phyloP scores from a whole-genome alignment of 108 stramenopile species.

The Nannochloropsis gaditana region DNA sequence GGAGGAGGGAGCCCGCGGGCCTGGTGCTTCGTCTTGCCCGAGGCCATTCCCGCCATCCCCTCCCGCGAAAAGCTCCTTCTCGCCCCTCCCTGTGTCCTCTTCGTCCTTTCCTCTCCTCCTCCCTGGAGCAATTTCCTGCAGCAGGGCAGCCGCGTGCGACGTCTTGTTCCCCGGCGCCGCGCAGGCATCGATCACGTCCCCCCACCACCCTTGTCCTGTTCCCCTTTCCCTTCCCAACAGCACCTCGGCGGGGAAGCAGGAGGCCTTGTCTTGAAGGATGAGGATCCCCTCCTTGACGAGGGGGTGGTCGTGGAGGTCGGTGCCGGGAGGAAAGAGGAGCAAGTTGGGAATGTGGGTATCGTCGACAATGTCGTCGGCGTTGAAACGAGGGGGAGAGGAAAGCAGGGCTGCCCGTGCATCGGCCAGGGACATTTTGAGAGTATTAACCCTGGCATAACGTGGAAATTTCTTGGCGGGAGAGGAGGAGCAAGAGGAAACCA shows the following conservation, averaged over 20 bases:
- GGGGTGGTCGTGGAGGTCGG: slow-evolving; percentile 53
- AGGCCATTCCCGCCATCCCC: neutral
- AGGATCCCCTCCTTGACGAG: slow-evolving; percentile 49
- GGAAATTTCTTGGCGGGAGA: slow-evolving; percentile 11
- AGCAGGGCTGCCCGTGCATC: neutral
- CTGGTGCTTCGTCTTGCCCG: neutral
- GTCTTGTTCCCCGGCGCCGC: slow-evolving; percentile 99
- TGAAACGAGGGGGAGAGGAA: neutral
- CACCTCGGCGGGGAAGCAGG: slow-evolving; percentile 89
- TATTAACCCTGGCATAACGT: slow-evolving; percentile 39
- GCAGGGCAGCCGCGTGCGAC: slow-evolving; percentile 83
- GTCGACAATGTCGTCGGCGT: neutral
- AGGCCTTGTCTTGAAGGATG: slow-evolving; percentile 79
- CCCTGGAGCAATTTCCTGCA: slow-evolving; percentile 36
- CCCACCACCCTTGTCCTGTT: neutral
- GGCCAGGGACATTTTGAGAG: neutral
- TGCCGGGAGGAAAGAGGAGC: slow-evolving; percentile 48
- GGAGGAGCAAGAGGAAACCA: neutral
- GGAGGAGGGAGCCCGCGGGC: neutral
- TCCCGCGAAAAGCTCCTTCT: neutral
- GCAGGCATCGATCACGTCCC: slow-evolving; percentile 88
- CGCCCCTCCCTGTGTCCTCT: slow-evolving; percentile 22
- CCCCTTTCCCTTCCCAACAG: slow-evolving; percentile 57
- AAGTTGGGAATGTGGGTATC: slow-evolving; percentile 51
- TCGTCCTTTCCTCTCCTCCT: neutral